A percentile compares a stretch with the other conserved stretches of the same genome.
Evolutionary conservation across 108 stramenopile genomes (phyloP).

Genomic region (Halocafeteria seosinensis): DNA sequence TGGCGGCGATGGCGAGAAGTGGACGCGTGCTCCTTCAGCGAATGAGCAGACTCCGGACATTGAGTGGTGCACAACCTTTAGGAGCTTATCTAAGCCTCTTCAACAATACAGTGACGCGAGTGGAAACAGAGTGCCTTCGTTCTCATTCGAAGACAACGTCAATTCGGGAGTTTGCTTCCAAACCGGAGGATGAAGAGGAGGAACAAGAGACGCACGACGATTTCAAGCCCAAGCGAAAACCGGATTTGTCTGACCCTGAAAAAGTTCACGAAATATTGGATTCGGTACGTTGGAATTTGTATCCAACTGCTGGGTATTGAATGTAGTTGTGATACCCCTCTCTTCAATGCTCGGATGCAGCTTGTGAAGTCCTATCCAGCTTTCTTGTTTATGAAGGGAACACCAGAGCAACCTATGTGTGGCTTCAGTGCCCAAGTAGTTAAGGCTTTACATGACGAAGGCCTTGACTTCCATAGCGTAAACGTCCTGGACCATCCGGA

Average conservation of each 20-base stretch:
- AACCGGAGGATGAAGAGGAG: neutral
- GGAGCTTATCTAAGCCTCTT: too few species aligned
- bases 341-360: neutral
- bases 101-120: neutral
- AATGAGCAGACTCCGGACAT: too few species aligned
- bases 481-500: constrained; percentile 89
- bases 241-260: constrained; percentile 10
- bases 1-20: too few species aligned
- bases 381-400: constrained; percentile 99
- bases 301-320: neutral
- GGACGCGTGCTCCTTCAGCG: too few species aligned
- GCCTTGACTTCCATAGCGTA: constrained; percentile 75
- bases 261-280: constrained; percentile 21
- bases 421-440: constrained; percentile 82
- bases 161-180: too few species aligned
- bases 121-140: neutral
- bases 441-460: constrained; percentile 57
- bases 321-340: neutral
- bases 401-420: constrained; percentile 76
- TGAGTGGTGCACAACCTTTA: too few species aligned
- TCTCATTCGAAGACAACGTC: too few species aligned
- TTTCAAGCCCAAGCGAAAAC: constrained; percentile 41
- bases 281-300: neutral
- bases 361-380: constrained; percentile 20
- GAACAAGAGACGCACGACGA: constrained; percentile 34